These are phyloP conservation scores for Hortiboletus flavorubellus DNA, from an alignment of 768 basidiomycete genomes.

Conservation along the genomic window DNA sequence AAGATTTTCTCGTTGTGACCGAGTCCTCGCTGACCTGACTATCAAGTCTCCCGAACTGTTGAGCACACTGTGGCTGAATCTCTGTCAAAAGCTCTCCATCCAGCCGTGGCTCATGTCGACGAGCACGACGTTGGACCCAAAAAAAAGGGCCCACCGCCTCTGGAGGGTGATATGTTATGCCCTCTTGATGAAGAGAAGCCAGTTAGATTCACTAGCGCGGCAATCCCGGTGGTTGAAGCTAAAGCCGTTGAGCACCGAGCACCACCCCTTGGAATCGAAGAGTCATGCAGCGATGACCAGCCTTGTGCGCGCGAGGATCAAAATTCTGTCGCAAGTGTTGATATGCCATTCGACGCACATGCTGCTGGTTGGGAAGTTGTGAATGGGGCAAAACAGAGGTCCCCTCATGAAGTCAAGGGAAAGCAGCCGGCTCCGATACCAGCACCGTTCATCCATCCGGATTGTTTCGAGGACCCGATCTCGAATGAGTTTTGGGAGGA, in stretches of 20 bases:
- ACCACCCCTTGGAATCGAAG: constrained; percentile 30
- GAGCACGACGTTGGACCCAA: background rate
- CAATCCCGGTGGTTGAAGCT: constrained; percentile 71
- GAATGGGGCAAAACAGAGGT: constrained; percentile 50
- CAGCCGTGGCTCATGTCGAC: constrained; percentile 15
- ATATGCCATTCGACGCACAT: constrained; percentile 29
- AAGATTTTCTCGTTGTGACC: background rate
- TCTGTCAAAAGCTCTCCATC: constrained; percentile 37
- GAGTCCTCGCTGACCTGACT: constrained; percentile 2
- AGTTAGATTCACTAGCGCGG: constrained; percentile 57
- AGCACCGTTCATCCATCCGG: constrained; percentile 68
- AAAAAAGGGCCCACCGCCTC: constrained; percentile 35
- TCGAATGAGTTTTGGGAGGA: constrained; percentile 86
- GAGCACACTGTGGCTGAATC: constrained; percentile 38
- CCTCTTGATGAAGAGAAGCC: constrained; percentile 48
- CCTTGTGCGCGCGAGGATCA: constrained; percentile 17
- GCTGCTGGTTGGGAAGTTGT: constrained; percentile 44
- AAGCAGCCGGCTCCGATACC: constrained; percentile 61
- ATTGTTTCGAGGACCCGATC: constrained; percentile 87
- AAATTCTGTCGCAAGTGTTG: background rate
- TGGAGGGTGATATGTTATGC: constrained; percentile 51
- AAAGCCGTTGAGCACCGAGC: constrained; percentile 51
- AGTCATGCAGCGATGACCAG: constrained; percentile 29
- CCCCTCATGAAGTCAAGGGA: constrained; percentile 49
- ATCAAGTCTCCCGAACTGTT: constrained; percentile 39